Base-by-base conservation (phyloP, 345 rosid species). In the Odontarrhena argentea region DNA sequence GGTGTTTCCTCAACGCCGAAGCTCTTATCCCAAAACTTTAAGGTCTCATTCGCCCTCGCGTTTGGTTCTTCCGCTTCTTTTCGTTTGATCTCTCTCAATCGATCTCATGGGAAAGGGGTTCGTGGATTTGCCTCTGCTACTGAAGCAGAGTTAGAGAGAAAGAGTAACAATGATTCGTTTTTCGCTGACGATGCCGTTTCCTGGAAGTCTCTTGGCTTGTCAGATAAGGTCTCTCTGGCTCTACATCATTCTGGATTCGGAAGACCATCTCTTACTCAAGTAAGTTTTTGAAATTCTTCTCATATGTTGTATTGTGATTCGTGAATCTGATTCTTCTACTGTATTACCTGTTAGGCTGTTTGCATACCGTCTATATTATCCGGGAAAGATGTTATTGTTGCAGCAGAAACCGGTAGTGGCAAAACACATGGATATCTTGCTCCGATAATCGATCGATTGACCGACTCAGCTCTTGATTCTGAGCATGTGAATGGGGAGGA, bases 331-430 rank as follows among this genome's bases (percentile, higher is more conserved):
- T 63, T 63, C 38, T 55, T 0, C 6, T 38, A 30, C 11, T 62
- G 35, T 51, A 65, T 52, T 3, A 35, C 9, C 7, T 75, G 63
- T 28, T 70, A 88, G 96, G 91, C 98, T 76, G 79, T 89, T 12
- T 74, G 86, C 34, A 68, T 85, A 38, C 94, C 92, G 1, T 70
- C 88, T 40, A 75, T 90, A 70, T 81, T 88, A 7, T 85, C 91
- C 0, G 95, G 97, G 55, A 90, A 88, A 72, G 98, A 93, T 78
- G 96, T 85, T 47, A 82, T 90, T 35, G 76, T 88, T 61, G 98
- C 98, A 5, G 97, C 98, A 7, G 98, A 93, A 74, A 93, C 98
- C 5, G 98, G 98, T 8, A 90, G 98, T 63, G 97, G 98, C 56
- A 93, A 93, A 81, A 88, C 97, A 35, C 89, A 88, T 70, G 67